Percentiles rank a stretch among this genome's conserved stretches.
Conservation (phyloP, 257 asterid species). For the Solanum bulbocastanum region DNA sequence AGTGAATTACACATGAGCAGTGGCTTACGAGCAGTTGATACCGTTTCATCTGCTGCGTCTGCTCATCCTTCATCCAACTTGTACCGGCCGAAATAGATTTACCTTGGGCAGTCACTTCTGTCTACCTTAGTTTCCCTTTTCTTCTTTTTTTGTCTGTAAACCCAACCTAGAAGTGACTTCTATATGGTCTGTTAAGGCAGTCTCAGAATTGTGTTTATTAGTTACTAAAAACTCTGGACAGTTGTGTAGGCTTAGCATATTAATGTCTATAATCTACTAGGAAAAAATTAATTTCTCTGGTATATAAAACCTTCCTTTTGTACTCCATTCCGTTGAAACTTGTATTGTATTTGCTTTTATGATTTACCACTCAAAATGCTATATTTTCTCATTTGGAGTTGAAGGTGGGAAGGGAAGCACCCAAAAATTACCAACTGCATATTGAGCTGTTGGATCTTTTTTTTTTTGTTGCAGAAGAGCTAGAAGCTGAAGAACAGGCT, state of each 20-base stretch:
- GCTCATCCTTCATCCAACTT: slow-evolving; percentile 35
- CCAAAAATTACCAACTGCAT: neutral
- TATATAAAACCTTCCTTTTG: neutral
- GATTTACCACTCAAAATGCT: neutral
- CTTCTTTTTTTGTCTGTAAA: neutral
- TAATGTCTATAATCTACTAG: neutral
- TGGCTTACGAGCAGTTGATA: slow-evolving; percentile 11
- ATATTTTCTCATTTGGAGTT: neutral
- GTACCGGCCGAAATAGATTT: slow-evolving; percentile 10
- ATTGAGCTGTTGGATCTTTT: neutral
- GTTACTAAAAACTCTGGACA: neutral
- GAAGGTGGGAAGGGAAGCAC: neutral
- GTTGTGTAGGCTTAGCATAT: neutral
- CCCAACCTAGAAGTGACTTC: neutral
- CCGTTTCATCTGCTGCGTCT: slow-evolving; percentile 7
- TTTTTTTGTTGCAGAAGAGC: neutral
- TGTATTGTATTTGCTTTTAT: neutral
- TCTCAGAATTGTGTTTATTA: neutral
- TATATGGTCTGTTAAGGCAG: neutral
- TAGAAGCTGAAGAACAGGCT: neutral
- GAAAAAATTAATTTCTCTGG: neutral
- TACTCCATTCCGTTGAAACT: neutral
- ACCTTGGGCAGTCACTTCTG: neutral
- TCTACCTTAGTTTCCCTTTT: neutral
- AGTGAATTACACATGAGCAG: neutral